Evolutionary conservation across 2,329 filamentous ascomycete species (phyloP), one percentile per base, ranked within the genome.

Genomic region (Dichotomopilus funicola): DNA sequence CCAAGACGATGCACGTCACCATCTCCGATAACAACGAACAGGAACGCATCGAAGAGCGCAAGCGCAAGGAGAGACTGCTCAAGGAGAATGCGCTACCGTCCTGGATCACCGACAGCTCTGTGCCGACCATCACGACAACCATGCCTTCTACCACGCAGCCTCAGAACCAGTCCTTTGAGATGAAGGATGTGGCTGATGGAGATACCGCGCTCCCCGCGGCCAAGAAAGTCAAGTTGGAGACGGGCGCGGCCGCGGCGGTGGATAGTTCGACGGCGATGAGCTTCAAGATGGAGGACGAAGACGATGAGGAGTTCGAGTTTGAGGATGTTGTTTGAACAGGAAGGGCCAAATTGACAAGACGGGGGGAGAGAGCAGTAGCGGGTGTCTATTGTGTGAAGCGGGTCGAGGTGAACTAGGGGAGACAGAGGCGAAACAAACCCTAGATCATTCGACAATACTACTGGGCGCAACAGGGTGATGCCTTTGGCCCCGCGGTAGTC

Each of bases 61-160:
- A 77, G n/a, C 77, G 78, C 46, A 86, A 84, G 66, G 84, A 86
- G 65, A 81, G 82, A 68, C 75, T 85, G 59, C 81, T 83, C 1
- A 75, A 77, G 62, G 83, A 88, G 65, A 90, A 90, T 65, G 83
- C 82, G 6, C 71, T 90, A 58, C 87, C 87, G 2, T 73, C 78
- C 7, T 89, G 87, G 85, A 87, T 89, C 72, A 81, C 83, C 0
- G 80, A 85, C 55, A 87, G 84, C 59, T 89, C 86, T 1, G 75
- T 79, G 33, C 70, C 19, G 63, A 69, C 19, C n/a, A 75, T 74
- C 43, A 73, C 1, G 33, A 69, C 19, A 63, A 69, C 19, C n/a
- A 75, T 74, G 43, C 73, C 1, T 75, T 40, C 37, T 4, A 40
- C 12, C 12, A 9, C 37, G 37, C 40, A 42, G 40, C 12, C 40